A percentile compares a stretch with the other conserved stretches of the same genome.
Conservation (phyloP, 192 early-diverging fungal genomes). For the Backusella tarrabulga region DNA sequence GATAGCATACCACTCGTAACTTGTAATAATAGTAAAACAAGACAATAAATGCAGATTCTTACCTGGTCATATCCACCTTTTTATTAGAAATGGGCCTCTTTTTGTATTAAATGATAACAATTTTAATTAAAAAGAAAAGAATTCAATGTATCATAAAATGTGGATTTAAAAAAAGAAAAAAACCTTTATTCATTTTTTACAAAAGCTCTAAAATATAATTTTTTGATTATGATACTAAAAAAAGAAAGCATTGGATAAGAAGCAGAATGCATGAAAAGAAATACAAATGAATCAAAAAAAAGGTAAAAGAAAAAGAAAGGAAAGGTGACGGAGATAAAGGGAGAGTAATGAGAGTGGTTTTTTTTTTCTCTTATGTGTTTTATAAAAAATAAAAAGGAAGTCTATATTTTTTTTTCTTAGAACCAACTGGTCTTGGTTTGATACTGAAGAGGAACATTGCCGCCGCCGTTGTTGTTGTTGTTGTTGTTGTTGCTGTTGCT, state of each 20-base stretch:
- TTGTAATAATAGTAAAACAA: no score
- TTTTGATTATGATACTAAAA: neutral
- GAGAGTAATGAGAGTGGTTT: neutral
- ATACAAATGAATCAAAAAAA: conserved; percentile 7
- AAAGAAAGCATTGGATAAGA: conserved; percentile 1
- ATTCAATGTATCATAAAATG: no score
- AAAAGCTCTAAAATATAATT: neutral
- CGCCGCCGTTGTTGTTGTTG: neutral
- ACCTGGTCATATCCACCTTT: neutral
- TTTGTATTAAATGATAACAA: no score
- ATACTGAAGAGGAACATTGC: conserved; percentile 26
- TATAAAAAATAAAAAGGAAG: neutral
- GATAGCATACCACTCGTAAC: no score
- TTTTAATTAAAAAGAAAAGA: no score
- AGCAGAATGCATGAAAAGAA: conserved; percentile 2
- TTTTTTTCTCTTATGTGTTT: neutral
- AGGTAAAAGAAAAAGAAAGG: neutral
- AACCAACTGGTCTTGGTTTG: conserved; percentile 42
- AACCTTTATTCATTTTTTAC: conserved; percentile 5
- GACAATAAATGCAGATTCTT: no score
- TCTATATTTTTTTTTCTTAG: conserved; percentile 24
- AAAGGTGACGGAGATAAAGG: neutral
- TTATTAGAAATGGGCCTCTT: neutral
- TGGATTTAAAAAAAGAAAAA: neutral
- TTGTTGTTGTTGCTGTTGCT: neutral